Conservation (phyloP, 345 rosid species). For the Diplotaxis tenuifolia region DNA sequence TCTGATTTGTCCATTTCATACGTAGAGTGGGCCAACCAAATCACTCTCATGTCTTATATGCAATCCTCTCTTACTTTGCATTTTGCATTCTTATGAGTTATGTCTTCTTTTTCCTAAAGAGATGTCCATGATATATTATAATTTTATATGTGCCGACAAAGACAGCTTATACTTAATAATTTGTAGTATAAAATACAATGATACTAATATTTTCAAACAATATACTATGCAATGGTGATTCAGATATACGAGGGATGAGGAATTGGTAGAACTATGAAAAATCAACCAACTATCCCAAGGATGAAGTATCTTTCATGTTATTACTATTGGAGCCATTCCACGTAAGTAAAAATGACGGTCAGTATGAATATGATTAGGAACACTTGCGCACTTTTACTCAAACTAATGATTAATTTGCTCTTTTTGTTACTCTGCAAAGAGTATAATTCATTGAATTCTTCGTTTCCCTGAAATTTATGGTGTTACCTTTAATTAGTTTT, state of each 20-base stretch:
- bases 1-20: constrained; percentile 40
- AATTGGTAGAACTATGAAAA: constrained; percentile 17
- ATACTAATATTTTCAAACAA: not conserved
- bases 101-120: not conserved
- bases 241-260: too few species aligned
- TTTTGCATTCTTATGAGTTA: not conserved
- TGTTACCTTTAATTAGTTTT: not conserved
- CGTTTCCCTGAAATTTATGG: not conserved
- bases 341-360: constrained; percentile 18
- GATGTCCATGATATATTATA: not conserved
- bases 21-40: constrained; percentile 31
- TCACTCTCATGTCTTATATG: constrained; percentile 8
- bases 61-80: not conserved
- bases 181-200: not conserved
- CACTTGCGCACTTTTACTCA: constrained; percentile 27
- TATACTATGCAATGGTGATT: not conserved
- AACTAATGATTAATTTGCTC: constrained; percentile 15
- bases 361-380: constrained; percentile 21
- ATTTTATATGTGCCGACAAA: not conserved
- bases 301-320: not conserved
- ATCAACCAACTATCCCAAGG: constrained; percentile 2
- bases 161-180: not conserved
- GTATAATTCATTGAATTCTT: not conserved
- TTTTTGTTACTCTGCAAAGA: constrained; percentile 17
- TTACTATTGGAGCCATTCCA: constrained; percentile 20